A percentile compares a stretch with the other conserved stretches of the same genome.
phyloP scores from a whole-genome alignment of 768 basidiomycete genomes.

The Brasilioporus rufonigricans region DNA sequence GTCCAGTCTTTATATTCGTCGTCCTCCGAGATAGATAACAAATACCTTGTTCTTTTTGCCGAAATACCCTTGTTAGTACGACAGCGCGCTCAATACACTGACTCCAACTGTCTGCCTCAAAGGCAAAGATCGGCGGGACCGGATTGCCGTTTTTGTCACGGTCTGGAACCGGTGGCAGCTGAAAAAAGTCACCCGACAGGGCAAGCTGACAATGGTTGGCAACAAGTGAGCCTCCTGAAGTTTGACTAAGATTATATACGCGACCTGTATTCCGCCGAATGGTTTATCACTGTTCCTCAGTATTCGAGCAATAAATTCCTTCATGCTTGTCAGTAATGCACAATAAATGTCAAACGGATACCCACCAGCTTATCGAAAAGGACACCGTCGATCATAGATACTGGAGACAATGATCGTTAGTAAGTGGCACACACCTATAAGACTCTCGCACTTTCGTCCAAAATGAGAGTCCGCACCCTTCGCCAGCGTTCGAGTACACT shows the following conservation, averaged over 20 bases:
- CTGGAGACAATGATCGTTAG: constrained; percentile 36
- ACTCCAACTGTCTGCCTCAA: constrained; percentile 77
- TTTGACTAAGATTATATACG: not conserved
- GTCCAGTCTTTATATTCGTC: not conserved
- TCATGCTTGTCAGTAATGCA: constrained; percentile 27
- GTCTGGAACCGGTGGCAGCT: constrained; percentile 77
- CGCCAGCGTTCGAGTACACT: constrained; percentile 61
- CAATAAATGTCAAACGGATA: constrained; percentile 28
- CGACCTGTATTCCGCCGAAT: constrained; percentile 86
- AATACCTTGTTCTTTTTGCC: constrained; percentile 79
- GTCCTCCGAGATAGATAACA: not conserved
- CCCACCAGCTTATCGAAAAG: constrained; percentile 80
- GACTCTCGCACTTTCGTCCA: constrained; percentile 72
- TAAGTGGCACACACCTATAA: not conserved
- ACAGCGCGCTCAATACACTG: constrained; percentile 57
- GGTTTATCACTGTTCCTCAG: constrained; percentile 53
- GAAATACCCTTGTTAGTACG: constrained; percentile 71
- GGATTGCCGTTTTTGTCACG: constrained; percentile 46
- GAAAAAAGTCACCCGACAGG: constrained; percentile 88
- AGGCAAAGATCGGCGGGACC: constrained; percentile 62
- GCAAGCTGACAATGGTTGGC: constrained; percentile 54
- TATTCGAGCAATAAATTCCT: constrained; percentile 63
- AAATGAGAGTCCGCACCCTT: constrained; percentile 60
- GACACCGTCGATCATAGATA: constrained; percentile 84
- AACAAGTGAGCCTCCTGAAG: not conserved